phyloP scores from a whole-genome alignment of 257 asterid species.

The Rauvolfia tetraphylla region DNA sequence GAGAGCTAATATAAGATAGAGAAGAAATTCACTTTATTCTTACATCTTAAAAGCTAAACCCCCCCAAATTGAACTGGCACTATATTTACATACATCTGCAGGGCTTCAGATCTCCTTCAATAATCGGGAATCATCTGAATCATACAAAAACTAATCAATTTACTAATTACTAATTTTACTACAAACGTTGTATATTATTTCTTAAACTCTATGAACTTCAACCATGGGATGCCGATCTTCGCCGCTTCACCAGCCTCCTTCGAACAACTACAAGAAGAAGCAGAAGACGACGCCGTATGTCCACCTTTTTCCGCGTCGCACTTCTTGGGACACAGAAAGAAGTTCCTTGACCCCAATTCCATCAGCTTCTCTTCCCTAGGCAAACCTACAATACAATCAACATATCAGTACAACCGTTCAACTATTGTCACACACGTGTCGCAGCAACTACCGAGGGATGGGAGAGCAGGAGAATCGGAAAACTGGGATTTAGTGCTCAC shows the following conservation, averaged over 20 bases:
- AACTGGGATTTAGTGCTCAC: conserved; percentile 39
- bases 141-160: neutral
- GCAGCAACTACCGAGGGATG: neutral
- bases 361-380: conserved; percentile 54
- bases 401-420: neutral
- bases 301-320: conserved; percentile 14
- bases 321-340: conserved; percentile 52
- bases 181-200: neutral
- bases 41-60: too few relatives aligned
- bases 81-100: neutral
- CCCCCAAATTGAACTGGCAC: too few relatives aligned
- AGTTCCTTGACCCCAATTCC: conserved; percentile 75
- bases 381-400: conserved; percentile 42
- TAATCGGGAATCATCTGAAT: conserved; percentile 1
- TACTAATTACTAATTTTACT: neutral
- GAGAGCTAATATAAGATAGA: too few relatives aligned
- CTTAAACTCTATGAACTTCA: conserved; percentile 54
- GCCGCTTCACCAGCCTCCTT: conserved; percentile 42
- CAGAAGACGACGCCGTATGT: conserved; percentile 17
- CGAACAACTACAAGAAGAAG: conserved; percentile 49
- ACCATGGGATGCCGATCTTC: conserved; percentile 42
- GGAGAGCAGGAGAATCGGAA: neutral
- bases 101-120: neutral
- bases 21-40: too few relatives aligned
- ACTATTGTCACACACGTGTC: neutral